Evolutionary conservation across 805 yeast genomes (phyloP).

Genomic region (Lipomyces starkeyi): DNA sequence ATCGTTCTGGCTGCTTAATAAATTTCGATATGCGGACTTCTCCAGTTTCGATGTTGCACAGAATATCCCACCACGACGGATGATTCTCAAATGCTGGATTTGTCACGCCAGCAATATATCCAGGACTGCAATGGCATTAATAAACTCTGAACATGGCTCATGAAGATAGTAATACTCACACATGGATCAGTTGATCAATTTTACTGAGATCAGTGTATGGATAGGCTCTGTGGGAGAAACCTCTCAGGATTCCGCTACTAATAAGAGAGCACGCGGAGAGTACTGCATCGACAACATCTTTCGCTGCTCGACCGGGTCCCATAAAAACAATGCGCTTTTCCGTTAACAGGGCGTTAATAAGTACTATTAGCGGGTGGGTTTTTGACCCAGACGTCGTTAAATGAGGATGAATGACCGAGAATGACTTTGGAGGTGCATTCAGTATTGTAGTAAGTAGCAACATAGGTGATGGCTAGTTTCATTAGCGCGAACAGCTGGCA

Average conservation of each 20-base stretch:
- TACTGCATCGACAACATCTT: constrained; percentile 58
- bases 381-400: constrained; percentile 59
- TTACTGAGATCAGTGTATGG: constrained; percentile 64
- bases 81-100: constrained; percentile 64
- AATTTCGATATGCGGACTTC: constrained; percentile 44
- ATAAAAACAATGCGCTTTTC: constrained; percentile 58
- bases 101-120: constrained; percentile 64
- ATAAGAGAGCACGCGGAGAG: constrained; percentile 56
- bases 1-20: constrained; percentile 30
- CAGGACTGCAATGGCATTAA: constrained; percentile 42
- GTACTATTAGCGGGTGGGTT: constrained; percentile 60
- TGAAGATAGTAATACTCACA: constrained; percentile 33
- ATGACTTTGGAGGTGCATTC: constrained; percentile 24
- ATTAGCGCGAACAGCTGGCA: constrained; percentile 23
- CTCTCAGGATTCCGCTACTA: constrained; percentile 58
- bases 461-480: background rate
- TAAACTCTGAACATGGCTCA: background rate
- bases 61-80: constrained; percentile 61
- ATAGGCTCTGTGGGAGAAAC: constrained; percentile 56
- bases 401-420: constrained; percentile 48
- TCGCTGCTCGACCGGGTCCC: constrained; percentile 58
- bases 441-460: constrained; percentile 9
- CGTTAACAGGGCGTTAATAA: constrained; percentile 59
- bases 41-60: constrained; percentile 58
- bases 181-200: constrained; percentile 55